A percentile compares a stretch with the other conserved stretches of the same genome.
phyloP scores from a whole-genome alignment of 73 alveolate genomes.

The Symbiodinium pilosum region DNA sequence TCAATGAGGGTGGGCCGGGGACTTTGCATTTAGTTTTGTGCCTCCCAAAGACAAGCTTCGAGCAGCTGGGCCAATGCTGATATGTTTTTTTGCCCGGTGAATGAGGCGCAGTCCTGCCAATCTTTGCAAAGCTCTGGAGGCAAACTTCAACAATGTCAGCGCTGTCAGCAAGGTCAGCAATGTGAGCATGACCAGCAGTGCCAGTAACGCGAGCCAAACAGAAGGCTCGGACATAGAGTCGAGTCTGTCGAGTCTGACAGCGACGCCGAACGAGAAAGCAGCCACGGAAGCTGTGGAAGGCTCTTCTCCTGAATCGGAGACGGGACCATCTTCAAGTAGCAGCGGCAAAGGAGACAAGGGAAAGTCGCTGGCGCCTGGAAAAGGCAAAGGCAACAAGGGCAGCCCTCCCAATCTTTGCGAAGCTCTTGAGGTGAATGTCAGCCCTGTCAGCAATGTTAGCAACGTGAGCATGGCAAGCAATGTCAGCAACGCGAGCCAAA shows the following conservation, averaged over 20 bases:
- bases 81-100: too few species aligned
- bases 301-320: not conserved
- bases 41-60: too few species aligned
- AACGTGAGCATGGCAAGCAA: constrained; percentile 11
- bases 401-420: not conserved
- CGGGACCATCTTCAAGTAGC: not conserved
- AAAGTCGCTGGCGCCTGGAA: not conserved
- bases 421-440: not conserved
- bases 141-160: not conserved
- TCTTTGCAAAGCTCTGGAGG: constrained; percentile 2
- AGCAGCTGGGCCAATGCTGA: too few species aligned
- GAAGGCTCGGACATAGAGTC: too few species aligned
- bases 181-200: not conserved
- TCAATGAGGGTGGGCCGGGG: constrained; percentile 12
- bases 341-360: constrained; percentile 22
- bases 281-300: not conserved
- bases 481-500: not conserved
- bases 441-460: not conserved
- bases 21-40: too few species aligned
- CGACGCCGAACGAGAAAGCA: too few species aligned
- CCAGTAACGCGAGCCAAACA: not conserved
- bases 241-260: too few species aligned
- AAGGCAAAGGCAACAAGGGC: not conserved
- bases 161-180: not conserved
- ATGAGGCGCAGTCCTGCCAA: too few species aligned